Conservation (phyloP, 169 alveolate species). For the Plasmodium relictum region DNA sequence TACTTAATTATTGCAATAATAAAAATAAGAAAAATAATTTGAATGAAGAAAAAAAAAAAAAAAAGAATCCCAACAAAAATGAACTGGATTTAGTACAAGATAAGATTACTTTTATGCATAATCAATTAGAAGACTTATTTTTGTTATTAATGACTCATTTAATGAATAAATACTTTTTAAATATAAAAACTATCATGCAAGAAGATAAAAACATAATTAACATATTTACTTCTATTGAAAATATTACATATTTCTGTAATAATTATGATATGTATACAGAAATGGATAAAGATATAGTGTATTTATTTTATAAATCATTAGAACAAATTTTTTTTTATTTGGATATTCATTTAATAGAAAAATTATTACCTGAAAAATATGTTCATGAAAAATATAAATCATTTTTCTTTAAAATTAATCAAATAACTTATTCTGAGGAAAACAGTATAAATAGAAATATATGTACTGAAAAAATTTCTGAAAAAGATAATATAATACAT, state of each 20-base stretch:
- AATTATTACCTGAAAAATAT: constrained; percentile 15
- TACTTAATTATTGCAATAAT: constrained; percentile 5
- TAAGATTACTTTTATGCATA: constrained; percentile 39
- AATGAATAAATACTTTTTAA: constrained; percentile 12
- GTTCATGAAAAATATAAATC: constrained; percentile 21
- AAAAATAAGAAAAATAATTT: neutral
- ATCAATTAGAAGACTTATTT: constrained; percentile 63
- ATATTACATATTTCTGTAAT: constrained; percentile 44
- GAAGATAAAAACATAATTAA: constrained; percentile 31
- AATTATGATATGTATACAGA: constrained; percentile 36
- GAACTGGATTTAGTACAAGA: neutral
- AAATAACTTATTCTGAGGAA: neutral
- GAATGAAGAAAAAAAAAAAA: constrained; percentile 17
- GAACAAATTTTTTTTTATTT: constrained; percentile 50
- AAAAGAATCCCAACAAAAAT: neutral
- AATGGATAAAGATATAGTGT: constrained; percentile 24
- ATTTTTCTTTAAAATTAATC: constrained; percentile 12
- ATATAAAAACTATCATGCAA: constrained; percentile 37
- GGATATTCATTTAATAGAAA: constrained; percentile 44
- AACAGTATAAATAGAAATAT: neutral
- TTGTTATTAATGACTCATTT: constrained; percentile 31
- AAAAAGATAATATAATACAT: neutral
- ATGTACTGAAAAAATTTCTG: neutral
- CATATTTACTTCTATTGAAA: constrained; percentile 40
- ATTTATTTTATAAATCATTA: constrained; percentile 60